These are phyloP conservation scores for Rhodotorula sphaerocarpa DNA, from an alignment of 768 basidiomycete genomes.

Conservation along the genomic window DNA sequence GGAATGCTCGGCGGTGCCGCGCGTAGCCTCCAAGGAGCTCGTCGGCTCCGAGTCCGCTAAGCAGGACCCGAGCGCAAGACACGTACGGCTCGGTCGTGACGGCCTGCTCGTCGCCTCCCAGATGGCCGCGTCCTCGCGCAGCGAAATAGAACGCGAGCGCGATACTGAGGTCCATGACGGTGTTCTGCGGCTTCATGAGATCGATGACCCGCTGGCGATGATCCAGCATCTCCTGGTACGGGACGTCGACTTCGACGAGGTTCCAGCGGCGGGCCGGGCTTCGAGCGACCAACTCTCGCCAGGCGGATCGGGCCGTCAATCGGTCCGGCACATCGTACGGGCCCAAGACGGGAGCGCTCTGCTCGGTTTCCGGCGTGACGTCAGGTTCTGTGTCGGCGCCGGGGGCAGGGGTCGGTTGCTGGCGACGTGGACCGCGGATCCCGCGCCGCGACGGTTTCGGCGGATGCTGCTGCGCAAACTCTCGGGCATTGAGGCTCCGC, in stretches of 20 bases:
- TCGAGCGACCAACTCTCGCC: conserved; percentile 66
- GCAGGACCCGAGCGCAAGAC: conserved; percentile 68
- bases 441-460: too few species aligned
- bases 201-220: conserved; percentile 61
- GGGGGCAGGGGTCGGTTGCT: conserved; percentile 21
- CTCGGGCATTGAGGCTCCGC: conserved; percentile 53
- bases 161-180: conserved; percentile 88
- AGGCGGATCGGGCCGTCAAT: conserved; percentile 64
- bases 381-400: background rate
- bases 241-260: conserved; percentile 81
- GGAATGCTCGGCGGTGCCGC: conserved; percentile 71
- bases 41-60: conserved; percentile 90
- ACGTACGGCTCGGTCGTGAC: conserved; percentile 57
- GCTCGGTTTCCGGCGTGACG: background rate
- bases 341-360: background rate
- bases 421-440: too few species aligned
- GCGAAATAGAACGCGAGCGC: conserved; percentile 90
- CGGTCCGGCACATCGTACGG: conserved; percentile 82
- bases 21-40: conserved; percentile 92
- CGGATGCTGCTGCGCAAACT: too few species aligned
- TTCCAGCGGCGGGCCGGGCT: conserved; percentile 80
- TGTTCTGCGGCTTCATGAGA: conserved; percentile 67
- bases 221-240: conserved; percentile 55
- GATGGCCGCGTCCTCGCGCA: conserved; percentile 60
- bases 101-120: too few species aligned